These are phyloP conservation scores for Colletotrichum navitas DNA, from an alignment of 2,329 filamentous ascomycete species.

Conservation along the genomic window DNA sequence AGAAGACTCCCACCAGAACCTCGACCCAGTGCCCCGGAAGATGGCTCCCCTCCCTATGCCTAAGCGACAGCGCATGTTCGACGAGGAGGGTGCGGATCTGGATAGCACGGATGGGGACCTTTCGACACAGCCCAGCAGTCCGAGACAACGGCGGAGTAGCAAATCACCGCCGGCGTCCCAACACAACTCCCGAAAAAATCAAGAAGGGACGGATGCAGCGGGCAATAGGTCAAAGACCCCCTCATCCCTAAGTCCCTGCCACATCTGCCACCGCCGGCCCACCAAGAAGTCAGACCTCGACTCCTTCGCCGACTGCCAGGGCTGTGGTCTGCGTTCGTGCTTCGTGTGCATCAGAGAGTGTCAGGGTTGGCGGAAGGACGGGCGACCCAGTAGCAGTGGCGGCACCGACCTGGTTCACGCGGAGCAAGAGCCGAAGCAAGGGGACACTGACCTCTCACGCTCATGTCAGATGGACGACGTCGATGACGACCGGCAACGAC, in stretches of 20 bases:
- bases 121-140: slow-evolving; percentile 6
- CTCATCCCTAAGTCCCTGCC: slow-evolving; percentile 66
- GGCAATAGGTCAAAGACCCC: slow-evolving; percentile 38
- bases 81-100: slow-evolving; percentile 11
- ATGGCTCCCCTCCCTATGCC: slow-evolving; percentile 33
- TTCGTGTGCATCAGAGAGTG: slow-evolving; percentile 78
- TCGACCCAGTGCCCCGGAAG: slow-evolving; percentile 23
- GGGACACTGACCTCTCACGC: slow-evolving; percentile 49
- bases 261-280: slow-evolving; percentile 76
- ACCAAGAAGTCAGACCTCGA: slow-evolving; percentile 75
- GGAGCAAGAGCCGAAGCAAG: slow-evolving; percentile 37
- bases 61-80: slow-evolving; percentile 39
- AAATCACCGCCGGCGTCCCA: slow-evolving; percentile 28
- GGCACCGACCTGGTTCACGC: not conserved
- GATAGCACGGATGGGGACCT: not conserved
- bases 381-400: slow-evolving; percentile 43
- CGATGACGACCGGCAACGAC: slow-evolving; percentile 49
- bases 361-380: slow-evolving; percentile 57
- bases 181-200: slow-evolving; percentile 3
- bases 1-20: slow-evolving; percentile 16
- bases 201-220: slow-evolving; percentile 25
- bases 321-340: slow-evolving; percentile 73
- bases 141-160: slow-evolving; percentile 22
- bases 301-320: slow-evolving; percentile 73
- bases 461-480: slow-evolving; percentile 67